Evolutionary conservation across 2,329 filamentous ascomycete genomes (phyloP).

Genomic region (Tympanopsis confertula): DNA sequence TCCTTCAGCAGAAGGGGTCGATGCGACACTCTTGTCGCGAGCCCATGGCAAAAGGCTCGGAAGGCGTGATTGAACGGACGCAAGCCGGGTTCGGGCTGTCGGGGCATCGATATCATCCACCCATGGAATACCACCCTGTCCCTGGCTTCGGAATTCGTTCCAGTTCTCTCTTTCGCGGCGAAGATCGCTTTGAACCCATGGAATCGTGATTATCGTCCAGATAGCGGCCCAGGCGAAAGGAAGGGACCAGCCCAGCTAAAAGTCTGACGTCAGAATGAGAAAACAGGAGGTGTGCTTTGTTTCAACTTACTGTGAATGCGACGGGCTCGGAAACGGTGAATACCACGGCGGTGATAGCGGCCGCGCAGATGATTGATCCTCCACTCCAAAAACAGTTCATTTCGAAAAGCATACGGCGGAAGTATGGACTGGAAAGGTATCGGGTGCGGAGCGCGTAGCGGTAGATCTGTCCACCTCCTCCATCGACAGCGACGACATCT

Average conservation of each 20-base stretch:
- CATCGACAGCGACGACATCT: slow-evolving; percentile 57
- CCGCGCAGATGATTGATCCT: not conserved
- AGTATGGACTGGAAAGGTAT: slow-evolving; percentile 39
- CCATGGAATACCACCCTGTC: not conserved
- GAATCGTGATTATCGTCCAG: not conserved
- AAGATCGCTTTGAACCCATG: slow-evolving; percentile 1
- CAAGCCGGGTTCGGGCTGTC: not conserved
- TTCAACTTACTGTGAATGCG: not conserved
- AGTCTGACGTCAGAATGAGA: no score
- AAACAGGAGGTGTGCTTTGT: no score
- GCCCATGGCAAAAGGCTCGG: not conserved
- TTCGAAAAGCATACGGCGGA: slow-evolving; percentile 37
- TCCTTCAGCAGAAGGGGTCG: no score
- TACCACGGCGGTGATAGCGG: not conserved
- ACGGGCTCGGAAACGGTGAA: not conserved
- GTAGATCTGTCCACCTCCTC: slow-evolving; percentile 41
- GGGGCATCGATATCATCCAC: not conserved
- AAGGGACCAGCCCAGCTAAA: not conserved
- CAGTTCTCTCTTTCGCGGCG: not conserved
- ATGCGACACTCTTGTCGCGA: not conserved
- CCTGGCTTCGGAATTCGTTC: not conserved
- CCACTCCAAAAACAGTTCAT: slow-evolving; percentile 45
- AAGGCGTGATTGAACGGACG: not conserved
- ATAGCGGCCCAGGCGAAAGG: not conserved
- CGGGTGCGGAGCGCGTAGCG: slow-evolving; percentile 34